Conservation (phyloP, 495 filamentous ascomycete species). For the Neurospora sp. region DNA sequence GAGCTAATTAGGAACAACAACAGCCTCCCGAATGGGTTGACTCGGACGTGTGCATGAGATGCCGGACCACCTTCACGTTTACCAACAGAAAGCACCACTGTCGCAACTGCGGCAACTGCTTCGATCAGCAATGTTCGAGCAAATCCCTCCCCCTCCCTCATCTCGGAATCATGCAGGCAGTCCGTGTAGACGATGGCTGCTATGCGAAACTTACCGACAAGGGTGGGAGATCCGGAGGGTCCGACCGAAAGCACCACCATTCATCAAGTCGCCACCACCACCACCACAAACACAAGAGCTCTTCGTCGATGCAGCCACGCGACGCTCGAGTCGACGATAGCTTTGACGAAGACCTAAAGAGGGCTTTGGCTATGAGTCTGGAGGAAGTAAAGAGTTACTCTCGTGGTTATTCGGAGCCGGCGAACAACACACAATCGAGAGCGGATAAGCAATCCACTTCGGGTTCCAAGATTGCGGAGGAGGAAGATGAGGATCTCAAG, state of each 20-base stretch:
- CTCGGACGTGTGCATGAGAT: constrained; percentile 98
- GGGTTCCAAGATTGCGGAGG: constrained; percentile 44
- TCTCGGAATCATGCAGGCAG: constrained; percentile 81
- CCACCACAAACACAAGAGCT: constrained; percentile 28
- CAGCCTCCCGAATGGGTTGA: constrained; percentile 93
- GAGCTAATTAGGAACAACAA: not conserved
- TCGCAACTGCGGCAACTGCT: constrained; percentile 93
- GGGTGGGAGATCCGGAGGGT: constrained; percentile 27
- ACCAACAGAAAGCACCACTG: constrained; percentile 98
- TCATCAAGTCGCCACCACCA: constrained; percentile 3
- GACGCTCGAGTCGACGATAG: constrained; percentile 69
- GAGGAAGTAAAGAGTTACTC: constrained; percentile 73
- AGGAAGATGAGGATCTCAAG: constrained; percentile 88
- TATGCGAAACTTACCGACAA: constrained; percentile 82
- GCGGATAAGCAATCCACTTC: constrained; percentile 31
- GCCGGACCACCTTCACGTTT: constrained; percentile 88
- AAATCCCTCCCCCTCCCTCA: constrained; percentile 85
- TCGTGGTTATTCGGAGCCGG: constrained; percentile 31
- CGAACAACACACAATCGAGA: constrained; percentile 23
- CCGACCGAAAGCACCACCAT: constrained; percentile 4
- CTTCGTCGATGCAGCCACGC: constrained; percentile 73
- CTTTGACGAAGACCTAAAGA: constrained; percentile 91
- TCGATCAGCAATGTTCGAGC: constrained; percentile 84
- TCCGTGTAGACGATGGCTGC: constrained; percentile 95
- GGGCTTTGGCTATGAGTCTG: constrained; percentile 88